phyloP scores from a whole-genome alignment of 345 rosid species.

The Arabis alpina region DNA sequence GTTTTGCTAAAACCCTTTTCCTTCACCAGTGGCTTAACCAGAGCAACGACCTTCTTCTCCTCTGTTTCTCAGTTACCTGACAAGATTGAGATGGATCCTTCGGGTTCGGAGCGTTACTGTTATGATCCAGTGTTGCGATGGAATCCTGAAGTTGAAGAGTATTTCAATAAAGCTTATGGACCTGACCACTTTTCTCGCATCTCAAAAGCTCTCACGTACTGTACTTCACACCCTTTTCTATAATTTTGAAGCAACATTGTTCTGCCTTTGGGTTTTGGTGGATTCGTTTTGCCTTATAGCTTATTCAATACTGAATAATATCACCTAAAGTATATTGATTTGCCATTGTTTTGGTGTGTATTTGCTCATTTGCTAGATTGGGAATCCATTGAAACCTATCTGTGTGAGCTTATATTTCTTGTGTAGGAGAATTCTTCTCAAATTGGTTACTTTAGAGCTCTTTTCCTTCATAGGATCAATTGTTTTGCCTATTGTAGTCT shows the following conservation, averaged over 20 bases:
- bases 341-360: not conserved
- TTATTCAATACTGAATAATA: no score
- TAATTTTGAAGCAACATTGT: conserved; percentile 1
- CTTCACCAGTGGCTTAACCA: conserved; percentile 18
- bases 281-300: not conserved
- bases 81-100: conserved; percentile 54
- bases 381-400: not conserved
- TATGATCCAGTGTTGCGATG: conserved; percentile 74
- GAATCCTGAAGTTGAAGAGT: conserved; percentile 82
- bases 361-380: not conserved
- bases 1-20: conserved; percentile 49
- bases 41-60: conserved; percentile 37
- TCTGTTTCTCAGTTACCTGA: conserved; percentile 34
- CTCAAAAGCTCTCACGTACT: conserved; percentile 79
- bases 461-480: not conserved
- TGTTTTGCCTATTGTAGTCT: not conserved
- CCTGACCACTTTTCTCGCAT: conserved; percentile 70
- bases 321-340: no score
- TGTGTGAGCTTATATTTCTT: not conserved
- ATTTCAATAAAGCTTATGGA: conserved; percentile 86
- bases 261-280: not conserved
- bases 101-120: conserved; percentile 69
- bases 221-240: not conserved
- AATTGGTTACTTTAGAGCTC: no score
- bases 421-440: not conserved